Evolutionary conservation across 139 green algal species (phyloP).

Genomic region (Chlorella vulgaris): DNA sequence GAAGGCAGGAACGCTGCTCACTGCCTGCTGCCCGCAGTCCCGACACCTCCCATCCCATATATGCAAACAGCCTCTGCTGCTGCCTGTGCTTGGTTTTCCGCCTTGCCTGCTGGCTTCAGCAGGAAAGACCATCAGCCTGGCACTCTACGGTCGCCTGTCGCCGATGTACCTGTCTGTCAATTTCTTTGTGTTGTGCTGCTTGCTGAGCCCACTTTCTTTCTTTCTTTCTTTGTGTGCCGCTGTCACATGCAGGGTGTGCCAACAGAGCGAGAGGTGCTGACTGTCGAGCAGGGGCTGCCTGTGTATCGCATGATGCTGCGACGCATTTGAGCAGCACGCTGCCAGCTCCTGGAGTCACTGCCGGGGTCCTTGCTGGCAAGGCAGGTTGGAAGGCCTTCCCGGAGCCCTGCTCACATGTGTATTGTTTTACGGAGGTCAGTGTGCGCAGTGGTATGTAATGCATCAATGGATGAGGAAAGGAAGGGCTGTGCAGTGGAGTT

Average conservation of each 20-base stretch:
- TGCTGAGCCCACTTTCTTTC: not conserved
- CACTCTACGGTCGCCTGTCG: not conserved
- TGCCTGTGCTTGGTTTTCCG: not conserved
- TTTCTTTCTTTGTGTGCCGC: not conserved
- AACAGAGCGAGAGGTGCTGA: constrained; percentile 73
- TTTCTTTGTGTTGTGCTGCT: not conserved
- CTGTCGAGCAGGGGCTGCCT: constrained; percentile 27
- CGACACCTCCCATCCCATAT: no score
- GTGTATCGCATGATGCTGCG: constrained; percentile 45
- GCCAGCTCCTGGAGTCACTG: no score
- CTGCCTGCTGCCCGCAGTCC: not conserved
- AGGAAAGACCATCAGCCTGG: no score
- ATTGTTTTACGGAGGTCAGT: no score
- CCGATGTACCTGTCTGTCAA: not conserved
- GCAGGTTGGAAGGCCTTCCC: no score
- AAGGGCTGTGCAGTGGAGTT: no score
- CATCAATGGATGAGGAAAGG: no score
- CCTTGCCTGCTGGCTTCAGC: no score
- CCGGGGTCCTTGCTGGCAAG: not conserved
- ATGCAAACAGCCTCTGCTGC: no score
- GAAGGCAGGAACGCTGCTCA: not conserved
- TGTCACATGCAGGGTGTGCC: constrained; percentile 53
- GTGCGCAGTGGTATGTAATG: no score
- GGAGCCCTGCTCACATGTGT: no score
- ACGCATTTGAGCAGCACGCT: not conserved